Evolutionary conservation across 768 basidiomycete genomes (phyloP).

Genomic region (Leccinum pellstonianum): DNA sequence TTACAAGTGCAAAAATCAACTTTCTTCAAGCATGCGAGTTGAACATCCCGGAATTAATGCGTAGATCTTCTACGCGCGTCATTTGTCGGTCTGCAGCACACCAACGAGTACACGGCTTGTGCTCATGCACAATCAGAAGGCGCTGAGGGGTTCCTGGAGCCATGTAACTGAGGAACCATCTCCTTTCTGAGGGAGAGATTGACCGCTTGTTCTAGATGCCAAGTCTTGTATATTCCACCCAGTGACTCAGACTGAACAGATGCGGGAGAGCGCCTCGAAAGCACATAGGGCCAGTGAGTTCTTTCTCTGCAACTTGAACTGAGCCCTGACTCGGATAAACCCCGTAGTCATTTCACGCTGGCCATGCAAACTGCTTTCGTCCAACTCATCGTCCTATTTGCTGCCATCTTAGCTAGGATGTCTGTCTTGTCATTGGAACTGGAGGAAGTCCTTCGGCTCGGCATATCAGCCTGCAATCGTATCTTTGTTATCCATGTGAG

Average conservation of each 20-base stretch:
- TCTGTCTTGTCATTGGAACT: conserved; percentile 45
- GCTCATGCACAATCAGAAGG: conserved; percentile 42
- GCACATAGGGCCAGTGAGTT: conserved; percentile 52
- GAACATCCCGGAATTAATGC: conserved; percentile 14
- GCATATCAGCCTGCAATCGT: conserved; percentile 27
- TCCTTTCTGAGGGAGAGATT: conserved; percentile 30
- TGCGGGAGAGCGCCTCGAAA: conserved; percentile 40
- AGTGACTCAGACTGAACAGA: conserved; percentile 35
- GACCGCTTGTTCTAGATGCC: conserved; percentile 24
- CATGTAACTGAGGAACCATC: conserved; percentile 47
- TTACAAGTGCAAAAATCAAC: conserved; percentile 77
- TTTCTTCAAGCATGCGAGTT: conserved; percentile 56
- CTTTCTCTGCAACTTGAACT: neutral
- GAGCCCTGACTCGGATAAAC: neutral
- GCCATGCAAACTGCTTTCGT: conserved; percentile 76
- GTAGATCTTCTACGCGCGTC: conserved; percentile 28
- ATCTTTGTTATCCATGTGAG: conserved; percentile 36
- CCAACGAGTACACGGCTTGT: conserved; percentile 19
- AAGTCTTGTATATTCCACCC: neutral
- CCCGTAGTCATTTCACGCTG: conserved; percentile 53
- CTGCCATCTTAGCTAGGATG: conserved; percentile 61
- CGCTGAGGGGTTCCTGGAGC: conserved; percentile 63
- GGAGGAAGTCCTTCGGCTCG: conserved; percentile 34
- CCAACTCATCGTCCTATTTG: conserved; percentile 58
- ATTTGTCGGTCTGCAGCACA: conserved; percentile 26